Evolutionary conservation across 169 alveolate genomes (phyloP).

Genomic region (Plasmodium knowlesi): DNA sequence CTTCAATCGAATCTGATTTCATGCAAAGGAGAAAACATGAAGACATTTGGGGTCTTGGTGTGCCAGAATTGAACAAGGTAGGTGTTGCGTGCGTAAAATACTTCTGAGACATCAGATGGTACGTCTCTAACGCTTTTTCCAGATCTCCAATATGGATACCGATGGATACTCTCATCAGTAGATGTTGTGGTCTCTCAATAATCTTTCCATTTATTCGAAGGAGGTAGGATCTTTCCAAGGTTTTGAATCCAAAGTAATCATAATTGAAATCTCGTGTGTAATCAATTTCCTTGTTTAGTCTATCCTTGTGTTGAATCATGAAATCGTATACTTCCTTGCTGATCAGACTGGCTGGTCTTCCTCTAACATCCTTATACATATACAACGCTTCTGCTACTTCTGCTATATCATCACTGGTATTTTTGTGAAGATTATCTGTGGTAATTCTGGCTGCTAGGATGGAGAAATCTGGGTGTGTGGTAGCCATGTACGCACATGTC

Average conservation of each 20-base stretch:
- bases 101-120: conserved; percentile 95
- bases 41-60: conserved; percentile 97
- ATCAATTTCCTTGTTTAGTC: conserved; percentile 92
- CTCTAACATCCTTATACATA: conserved; percentile 88
- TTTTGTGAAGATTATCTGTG: conserved; percentile 96
- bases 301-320: conserved; percentile 88
- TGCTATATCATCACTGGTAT: conserved; percentile 90
- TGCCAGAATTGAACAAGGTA: conserved; percentile 97
- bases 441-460: conserved; percentile 98
- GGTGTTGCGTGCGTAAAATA: conserved; percentile 99
- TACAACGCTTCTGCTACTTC: conserved; percentile 87
- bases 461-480: conserved; percentile 97
- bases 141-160: conserved; percentile 97
- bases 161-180: conserved; percentile 97
- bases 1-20: conserved; percentile 97
- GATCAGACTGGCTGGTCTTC: conserved; percentile 93
- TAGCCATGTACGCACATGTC: conserved; percentile 99
- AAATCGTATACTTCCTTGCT: conserved; percentile 93
- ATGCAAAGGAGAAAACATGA: conserved; percentile 95
- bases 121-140: conserved; percentile 94
- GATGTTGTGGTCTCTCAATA: conserved; percentile 98
- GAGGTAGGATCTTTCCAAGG: conserved; percentile 96
- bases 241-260: conserved; percentile 98
- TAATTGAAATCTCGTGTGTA: conserved; percentile 95
- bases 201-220: conserved; percentile 92